phyloP scores from a whole-genome alignment of 371 early-diverging fungal species.

The Mucor indicus region DNA sequence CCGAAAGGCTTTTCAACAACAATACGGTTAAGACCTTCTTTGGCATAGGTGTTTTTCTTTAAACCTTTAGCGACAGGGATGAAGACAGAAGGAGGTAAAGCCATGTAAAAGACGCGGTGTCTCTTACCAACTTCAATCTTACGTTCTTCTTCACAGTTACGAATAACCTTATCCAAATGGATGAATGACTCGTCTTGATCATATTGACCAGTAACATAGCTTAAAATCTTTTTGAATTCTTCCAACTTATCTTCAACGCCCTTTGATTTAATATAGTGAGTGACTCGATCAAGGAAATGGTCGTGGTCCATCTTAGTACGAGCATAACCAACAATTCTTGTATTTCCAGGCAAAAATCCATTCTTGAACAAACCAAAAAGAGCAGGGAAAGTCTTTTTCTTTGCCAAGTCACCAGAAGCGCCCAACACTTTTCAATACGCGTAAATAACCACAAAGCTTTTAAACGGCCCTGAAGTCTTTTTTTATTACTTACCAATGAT shows the following conservation, averaged over 20 bases:
- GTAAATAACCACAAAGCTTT: not conserved
- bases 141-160: conserved; percentile 46
- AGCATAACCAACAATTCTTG: conserved; percentile 95
- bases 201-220: conserved; percentile 55
- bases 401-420: conserved; percentile 93
- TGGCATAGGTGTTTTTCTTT: conserved; percentile 63
- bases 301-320: conserved; percentile 77
- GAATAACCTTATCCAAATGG: conserved; percentile 59
- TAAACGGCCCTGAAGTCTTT: not conserved
- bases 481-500: conserved; percentile 17
- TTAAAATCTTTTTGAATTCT: conserved; percentile 6
- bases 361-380: conserved; percentile 84
- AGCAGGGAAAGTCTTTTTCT: conserved; percentile 98
- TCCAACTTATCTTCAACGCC: conserved; percentile 32
- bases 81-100: conserved; percentile 95
- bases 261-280: conserved; percentile 57
- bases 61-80: conserved; percentile 77
- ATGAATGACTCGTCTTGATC: conserved; percentile 77
- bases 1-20: conserved; percentile 99
- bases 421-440: conserved; percentile 61
- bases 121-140: conserved; percentile 10
- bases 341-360: conserved; percentile 71
- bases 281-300: conserved; percentile 77
- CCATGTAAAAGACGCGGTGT: conserved; percentile 85
- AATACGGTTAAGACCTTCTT: conserved; percentile 68